Evolutionary conservation across 2,329 filamentous ascomycete genomes (phyloP), one percentile per base, ranked within the genome.

Genomic region (Chaetomium strumarium): DNA sequence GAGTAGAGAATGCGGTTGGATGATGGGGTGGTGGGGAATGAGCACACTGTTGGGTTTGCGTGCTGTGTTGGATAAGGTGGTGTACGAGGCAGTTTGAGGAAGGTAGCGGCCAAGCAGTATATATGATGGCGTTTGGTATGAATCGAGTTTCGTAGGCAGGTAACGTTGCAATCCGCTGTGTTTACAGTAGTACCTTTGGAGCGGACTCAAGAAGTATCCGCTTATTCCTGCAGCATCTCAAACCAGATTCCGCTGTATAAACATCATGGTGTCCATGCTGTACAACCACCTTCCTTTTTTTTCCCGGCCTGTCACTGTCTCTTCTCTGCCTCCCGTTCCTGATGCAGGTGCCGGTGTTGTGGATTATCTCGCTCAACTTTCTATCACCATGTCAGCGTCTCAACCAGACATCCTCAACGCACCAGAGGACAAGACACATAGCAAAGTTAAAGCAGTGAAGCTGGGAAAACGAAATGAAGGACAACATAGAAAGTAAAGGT

Each of bases 11-110:
- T 17, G 30, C 24, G 24, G 24, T 24, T 24, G 4, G 4, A 7
- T 24, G 24, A 7, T 24, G 24, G 7, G 62, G 60, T 38, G 65
- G 63, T n/a, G 17, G 40, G 43, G 31, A 33, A 45, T 31, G 31
- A 49, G 30, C 36, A 48, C 36, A n/a, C 20, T 36, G 20, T 45
- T 30, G 37, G 24, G 24, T 24, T 24, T 24, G 4, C 7, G 24
- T 24, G 24, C 24, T 24, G 7, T 24, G 24, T 24, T 24, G 24
- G 24, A 24, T 24, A 24, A 7, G 24, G 24, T 24, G 24, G 4
- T 24, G 24, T 24, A 24, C 24, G 24, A 24, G 24, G 24, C 24
- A 24, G 29, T 5, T 11, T 16, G 12, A 24, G 13, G 37, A 17
- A 20, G 46, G 38, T 4, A 33, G n/a, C 17, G 7, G 7, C 24